These are phyloP conservation scores for Phoma sp. DNA, from an alignment of 2,329 filamentous ascomycete species.

Conservation along the genomic window DNA sequence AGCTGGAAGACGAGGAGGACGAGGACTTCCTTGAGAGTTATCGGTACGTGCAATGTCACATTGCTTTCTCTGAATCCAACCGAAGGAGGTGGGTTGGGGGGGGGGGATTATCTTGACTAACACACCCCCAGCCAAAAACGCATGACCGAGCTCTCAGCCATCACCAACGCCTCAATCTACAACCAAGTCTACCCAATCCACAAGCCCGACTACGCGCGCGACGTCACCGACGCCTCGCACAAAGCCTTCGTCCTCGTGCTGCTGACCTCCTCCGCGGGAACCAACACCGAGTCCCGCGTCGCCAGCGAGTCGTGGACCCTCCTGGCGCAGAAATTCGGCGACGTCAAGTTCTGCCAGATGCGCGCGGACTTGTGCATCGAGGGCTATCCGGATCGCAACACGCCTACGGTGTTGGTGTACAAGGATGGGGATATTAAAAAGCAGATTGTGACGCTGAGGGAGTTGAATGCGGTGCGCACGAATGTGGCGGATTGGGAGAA, in stretches of 20 bases:
- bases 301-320: slow-evolving; percentile 86
- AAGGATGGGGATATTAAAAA: slow-evolving; percentile 89
- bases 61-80: too few species aligned
- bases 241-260: slow-evolving; percentile 75
- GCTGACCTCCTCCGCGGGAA: slow-evolving; percentile 76
- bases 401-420: slow-evolving; percentile 91
- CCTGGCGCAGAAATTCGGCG: slow-evolving; percentile 82
- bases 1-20: slow-evolving; percentile 94
- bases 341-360: slow-evolving; percentile 98
- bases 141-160: slow-evolving; percentile 76
- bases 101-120: background rate
- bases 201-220: slow-evolving; percentile 89
- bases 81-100: too few species aligned
- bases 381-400: slow-evolving; percentile 93
- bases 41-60: too few species aligned
- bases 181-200: slow-evolving; percentile 92
- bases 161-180: slow-evolving; percentile 79
- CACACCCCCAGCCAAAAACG: slow-evolving; percentile 68
- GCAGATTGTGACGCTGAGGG: slow-evolving; percentile 88
- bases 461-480: slow-evolving; percentile 67
- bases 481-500: slow-evolving; percentile 70
- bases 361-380: slow-evolving; percentile 91
- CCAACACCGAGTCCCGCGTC: slow-evolving; percentile 83
- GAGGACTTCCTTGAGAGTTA: slow-evolving; percentile 90
- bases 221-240: slow-evolving; percentile 88